phyloP scores from a whole-genome alignment of 805 yeast species.

The Kurtzmaniella fragi region DNA sequence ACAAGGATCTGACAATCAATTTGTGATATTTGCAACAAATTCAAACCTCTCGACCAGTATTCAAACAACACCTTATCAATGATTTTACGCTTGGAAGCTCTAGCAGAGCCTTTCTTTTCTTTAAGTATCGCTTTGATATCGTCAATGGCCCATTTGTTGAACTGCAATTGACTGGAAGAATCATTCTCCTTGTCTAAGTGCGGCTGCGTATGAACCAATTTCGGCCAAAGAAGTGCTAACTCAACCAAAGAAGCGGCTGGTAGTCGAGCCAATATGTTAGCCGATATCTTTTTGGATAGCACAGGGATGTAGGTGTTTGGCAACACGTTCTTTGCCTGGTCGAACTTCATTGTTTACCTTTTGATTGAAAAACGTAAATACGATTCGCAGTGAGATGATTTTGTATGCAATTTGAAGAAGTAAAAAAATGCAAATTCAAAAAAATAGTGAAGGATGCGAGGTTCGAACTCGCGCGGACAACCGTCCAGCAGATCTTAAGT shows the following conservation, averaged over 20 bases:
- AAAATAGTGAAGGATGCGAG: constrained; percentile 45
- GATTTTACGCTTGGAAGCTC: constrained; percentile 20
- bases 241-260: constrained; percentile 30
- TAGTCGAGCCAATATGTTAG: constrained; percentile 19
- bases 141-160: constrained; percentile 14
- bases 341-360: constrained; percentile 2
- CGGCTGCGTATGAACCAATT: constrained; percentile 24
- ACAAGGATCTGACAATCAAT: constrained; percentile 62
- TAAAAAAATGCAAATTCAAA: constrained; percentile 7
- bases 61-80: constrained; percentile 45
- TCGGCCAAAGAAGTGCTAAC: constrained; percentile 31
- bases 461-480: constrained; percentile 52
- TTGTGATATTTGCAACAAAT: constrained; percentile 63
- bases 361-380: background rate
- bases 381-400: background rate
- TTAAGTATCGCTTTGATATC: constrained; percentile 7
- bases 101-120: background rate
- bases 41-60: constrained; percentile 54
- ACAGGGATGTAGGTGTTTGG: constrained; percentile 38
- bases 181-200: constrained; percentile 9
- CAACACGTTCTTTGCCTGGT: constrained; percentile 19
- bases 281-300: constrained; percentile 15
- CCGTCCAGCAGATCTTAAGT: constrained; percentile 46
- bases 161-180: constrained; percentile 14
- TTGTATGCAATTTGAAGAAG: background rate